A percentile compares a stretch with the other conserved stretches of the same genome.
Evolutionary conservation across 495 filamentous ascomycete genomes (phyloP).

Genomic region (Daldinia grandis): DNA sequence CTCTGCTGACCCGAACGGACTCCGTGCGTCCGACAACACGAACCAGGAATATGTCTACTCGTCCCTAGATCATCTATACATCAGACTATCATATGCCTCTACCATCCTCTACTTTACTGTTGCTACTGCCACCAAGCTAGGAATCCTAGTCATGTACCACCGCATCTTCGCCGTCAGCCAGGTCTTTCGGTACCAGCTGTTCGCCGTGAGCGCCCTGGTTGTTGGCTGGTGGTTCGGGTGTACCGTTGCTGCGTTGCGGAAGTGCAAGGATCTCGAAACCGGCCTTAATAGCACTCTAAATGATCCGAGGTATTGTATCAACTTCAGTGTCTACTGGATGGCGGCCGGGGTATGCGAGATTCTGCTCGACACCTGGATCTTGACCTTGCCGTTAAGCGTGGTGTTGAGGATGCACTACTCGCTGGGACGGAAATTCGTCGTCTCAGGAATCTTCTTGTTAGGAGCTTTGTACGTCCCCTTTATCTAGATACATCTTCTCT

Average conservation of each 20-base stretch:
- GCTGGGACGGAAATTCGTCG: conserved; percentile 34
- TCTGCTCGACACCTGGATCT: conserved; percentile 44
- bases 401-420: conserved; percentile 42
- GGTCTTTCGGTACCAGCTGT: conserved; percentile 30
- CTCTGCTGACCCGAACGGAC: conserved; percentile 18
- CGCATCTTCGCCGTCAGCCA: conserved; percentile 46
- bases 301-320: conserved; percentile 36
- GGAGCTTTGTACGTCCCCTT: conserved; percentile 43
- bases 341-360: conserved; percentile 43
- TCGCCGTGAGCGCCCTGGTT: conserved; percentile 21
- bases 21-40: conserved; percentile 25
- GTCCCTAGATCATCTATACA: conserved; percentile 60
- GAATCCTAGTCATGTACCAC: conserved; percentile 50
- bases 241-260: conserved; percentile 18
- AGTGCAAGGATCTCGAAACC: background rate
- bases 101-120: conserved; percentile 49
- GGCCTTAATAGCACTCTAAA: background rate
- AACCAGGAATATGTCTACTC: conserved; percentile 51
- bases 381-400: conserved; percentile 46
- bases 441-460: conserved; percentile 46
- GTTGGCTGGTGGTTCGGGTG: conserved; percentile 34
- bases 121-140: conserved; percentile 45
- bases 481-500: too few relatives aligned
- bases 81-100: conserved; percentile 42
- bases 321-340: conserved; percentile 44